phyloP scores from a whole-genome alignment of 2,329 filamentous ascomycete species.

The Pseudogymnoascus sp. region DNA sequence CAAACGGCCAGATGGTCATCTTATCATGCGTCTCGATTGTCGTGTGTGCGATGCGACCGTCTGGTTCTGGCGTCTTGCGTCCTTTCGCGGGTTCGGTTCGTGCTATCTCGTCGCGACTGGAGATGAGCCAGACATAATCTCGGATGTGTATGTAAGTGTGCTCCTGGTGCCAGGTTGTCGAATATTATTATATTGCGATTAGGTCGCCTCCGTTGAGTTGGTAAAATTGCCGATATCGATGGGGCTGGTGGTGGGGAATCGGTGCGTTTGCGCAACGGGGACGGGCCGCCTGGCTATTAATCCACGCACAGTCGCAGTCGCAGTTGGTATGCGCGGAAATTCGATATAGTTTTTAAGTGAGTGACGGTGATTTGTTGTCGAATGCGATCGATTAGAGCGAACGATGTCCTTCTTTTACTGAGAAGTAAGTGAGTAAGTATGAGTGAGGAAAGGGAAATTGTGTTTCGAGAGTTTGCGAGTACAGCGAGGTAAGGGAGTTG shows the following conservation, averaged over 20 bases:
- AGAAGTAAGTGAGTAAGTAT: neutral
- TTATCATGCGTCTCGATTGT: slow-evolving; percentile 21
- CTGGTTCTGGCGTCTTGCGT: neutral
- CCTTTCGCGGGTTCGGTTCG: neutral
- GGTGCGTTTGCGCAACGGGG: slow-evolving; percentile 1
- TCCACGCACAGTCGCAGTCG: neutral
- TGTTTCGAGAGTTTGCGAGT: neutral
- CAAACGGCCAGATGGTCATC: slow-evolving; percentile 82
- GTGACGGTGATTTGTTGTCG: neutral
- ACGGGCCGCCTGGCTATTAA: neutral
- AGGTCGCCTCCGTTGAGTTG: neutral
- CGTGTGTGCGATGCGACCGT: neutral
- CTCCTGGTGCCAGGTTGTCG: neutral
- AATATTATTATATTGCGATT: neutral
- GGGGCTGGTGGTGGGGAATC: slow-evolving; percentile 3
- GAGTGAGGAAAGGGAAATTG: neutral
- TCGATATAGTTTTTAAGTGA: neutral
- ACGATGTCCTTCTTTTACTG: neutral
- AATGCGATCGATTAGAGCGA: neutral
- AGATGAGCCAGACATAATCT: slow-evolving; percentile 2
- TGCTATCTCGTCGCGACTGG: slow-evolving; percentile 2
- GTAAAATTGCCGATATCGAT: slow-evolving; percentile 6
- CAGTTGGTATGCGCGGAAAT: neutral
- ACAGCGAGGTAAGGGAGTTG: neutral
- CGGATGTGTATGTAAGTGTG: neutral